Conservation (phyloP, 1,139 yeast species). For the Lodderomyces parapsilosis region DNA sequence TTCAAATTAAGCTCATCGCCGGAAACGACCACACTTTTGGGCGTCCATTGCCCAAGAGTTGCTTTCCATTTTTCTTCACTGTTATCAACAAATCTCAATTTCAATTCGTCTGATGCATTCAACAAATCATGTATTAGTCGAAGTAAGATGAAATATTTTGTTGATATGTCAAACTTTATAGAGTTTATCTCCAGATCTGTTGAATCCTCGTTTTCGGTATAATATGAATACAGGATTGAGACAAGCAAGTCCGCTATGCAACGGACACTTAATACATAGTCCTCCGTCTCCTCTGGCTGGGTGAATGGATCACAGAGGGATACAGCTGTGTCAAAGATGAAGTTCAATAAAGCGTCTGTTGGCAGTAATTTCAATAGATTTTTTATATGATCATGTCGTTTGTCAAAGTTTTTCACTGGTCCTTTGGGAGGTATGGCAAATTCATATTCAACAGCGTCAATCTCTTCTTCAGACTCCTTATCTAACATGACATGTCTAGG, state of each 20-base stretch:
- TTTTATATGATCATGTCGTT: slow-evolving; percentile 23
- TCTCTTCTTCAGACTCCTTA: slow-evolving; percentile 20
- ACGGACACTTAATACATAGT: slow-evolving; percentile 52
- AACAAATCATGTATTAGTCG: slow-evolving; percentile 38
- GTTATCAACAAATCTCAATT: slow-evolving; percentile 42
- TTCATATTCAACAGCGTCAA: slow-evolving; percentile 25
- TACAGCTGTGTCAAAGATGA: slow-evolving; percentile 31
- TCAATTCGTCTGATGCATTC: slow-evolving; percentile 49
- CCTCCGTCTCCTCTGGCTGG: slow-evolving; percentile 65
- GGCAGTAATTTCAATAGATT: slow-evolving; percentile 19
- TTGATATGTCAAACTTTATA: slow-evolving; percentile 40
- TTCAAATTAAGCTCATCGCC: slow-evolving; percentile 33
- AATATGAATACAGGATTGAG: slow-evolving; percentile 30
- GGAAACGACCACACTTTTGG: slow-evolving; percentile 34
- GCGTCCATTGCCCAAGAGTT: slow-evolving; percentile 52
- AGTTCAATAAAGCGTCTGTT: slow-evolving; percentile 18
- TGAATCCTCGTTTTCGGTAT: background rate
- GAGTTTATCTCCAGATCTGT: slow-evolving; percentile 16
- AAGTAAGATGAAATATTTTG: slow-evolving; percentile 40
- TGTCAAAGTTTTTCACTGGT: slow-evolving; percentile 17
- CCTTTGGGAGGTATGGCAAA: slow-evolving; percentile 23
- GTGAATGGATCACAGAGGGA: slow-evolving; percentile 64
- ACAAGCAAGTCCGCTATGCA: slow-evolving; percentile 51
- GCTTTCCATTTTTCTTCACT: slow-evolving; percentile 44
- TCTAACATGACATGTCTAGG: slow-evolving; percentile 26